Conservation (phyloP, 805 yeast species). For the Metschnikowia drakensbergensis region DNA sequence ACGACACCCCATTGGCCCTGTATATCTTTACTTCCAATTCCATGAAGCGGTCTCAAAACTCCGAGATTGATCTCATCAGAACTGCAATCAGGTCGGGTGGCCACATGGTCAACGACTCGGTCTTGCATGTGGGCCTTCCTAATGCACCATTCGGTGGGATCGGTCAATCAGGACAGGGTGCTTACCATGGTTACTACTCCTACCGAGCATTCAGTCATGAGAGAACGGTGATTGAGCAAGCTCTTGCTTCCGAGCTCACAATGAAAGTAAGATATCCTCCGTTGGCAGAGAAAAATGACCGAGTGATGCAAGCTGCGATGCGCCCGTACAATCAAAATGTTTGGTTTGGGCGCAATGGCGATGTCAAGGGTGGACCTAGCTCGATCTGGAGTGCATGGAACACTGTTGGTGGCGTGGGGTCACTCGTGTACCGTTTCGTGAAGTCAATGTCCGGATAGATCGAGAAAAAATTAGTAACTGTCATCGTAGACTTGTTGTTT, state of each 20-base stretch:
- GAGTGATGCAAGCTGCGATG: conserved; percentile 24
- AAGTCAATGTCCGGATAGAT: conserved; percentile 6
- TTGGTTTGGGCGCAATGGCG: conserved; percentile 39
- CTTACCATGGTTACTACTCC: conserved; percentile 73
- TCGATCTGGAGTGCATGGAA: conserved; percentile 30
- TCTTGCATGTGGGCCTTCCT: conserved; percentile 64
- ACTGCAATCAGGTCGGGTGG: conserved; percentile 67
- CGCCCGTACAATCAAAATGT: conserved; percentile 29
- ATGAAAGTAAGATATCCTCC: conserved; percentile 70
- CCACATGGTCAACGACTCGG: conserved; percentile 62
- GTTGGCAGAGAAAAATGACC: conserved; percentile 33
- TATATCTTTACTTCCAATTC: conserved; percentile 59
- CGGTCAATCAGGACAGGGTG: conserved; percentile 79
- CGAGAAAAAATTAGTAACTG: too few relatives aligned
- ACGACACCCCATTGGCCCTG: conserved; percentile 78
- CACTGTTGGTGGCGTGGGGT: conserved; percentile 28
- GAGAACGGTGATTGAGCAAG: conserved; percentile 62
- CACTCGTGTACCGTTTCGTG: conserved; percentile 21
- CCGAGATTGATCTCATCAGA: conserved; percentile 41
- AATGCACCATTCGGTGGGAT: conserved; percentile 89
- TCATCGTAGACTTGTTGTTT: not conserved
- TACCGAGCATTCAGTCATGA: conserved; percentile 67
- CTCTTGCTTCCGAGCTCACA: conserved; percentile 58
- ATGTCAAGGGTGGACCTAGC: conserved; percentile 36
- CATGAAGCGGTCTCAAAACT: conserved; percentile 43